Base-by-base conservation (phyloP, 148 eudicot genomes). In the Pouteria glomerata region DNA sequence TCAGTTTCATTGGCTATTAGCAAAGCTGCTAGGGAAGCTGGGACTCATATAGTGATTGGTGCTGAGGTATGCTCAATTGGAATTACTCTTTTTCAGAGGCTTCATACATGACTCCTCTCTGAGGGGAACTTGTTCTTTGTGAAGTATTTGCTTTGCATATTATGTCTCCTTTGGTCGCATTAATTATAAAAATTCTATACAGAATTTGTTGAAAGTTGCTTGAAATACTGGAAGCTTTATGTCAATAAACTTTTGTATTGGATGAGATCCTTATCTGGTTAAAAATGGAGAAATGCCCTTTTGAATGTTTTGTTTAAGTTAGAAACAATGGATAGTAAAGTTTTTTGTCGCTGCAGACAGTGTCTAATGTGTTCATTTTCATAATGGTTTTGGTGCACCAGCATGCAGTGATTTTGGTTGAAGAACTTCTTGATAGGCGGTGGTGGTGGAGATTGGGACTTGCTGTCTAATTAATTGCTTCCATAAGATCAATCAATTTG, bases 11-110 rank as follows among this genome's bases (percentile, higher is more conserved):
- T 64, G 73, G 83, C 92, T 57, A 86, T 88, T 48, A 77, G 81
- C 67, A 77, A 77, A 72, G 92, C 90, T 70, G 92, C 92, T 41
- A 68, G 44, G 73, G 92, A 84, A 79, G 92, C 88, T 76, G 92
- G 92, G 31, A 83, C 90, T 72, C 79, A 80, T 76, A 73, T 86
- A 76, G 76, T 82, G 67, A 86, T 86, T 35, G 69, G 18, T 12
- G 63, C 74, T 27, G 74, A 76, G 79, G 79, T 76, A 44, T 45
- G 48, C 34, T 19, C 1, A 10, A 1, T 42, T 42, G 47, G 14
- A 35, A 31, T 24, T 62, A 48, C 48, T 53, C 37, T 48, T 69
- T 45, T 41, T 62, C 31, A 42, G n/a, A n/a, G 62, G 63, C 63
- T 55, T 27, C 52, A 63, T n/a, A 39, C 41, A 18, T 41, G 14